A percentile compares a stretch with the other conserved stretches of the same genome.
These are phyloP conservation scores for Podila horticola DNA, from an alignment of 192 early-diverging fungal species.

Conservation along the genomic window DNA sequence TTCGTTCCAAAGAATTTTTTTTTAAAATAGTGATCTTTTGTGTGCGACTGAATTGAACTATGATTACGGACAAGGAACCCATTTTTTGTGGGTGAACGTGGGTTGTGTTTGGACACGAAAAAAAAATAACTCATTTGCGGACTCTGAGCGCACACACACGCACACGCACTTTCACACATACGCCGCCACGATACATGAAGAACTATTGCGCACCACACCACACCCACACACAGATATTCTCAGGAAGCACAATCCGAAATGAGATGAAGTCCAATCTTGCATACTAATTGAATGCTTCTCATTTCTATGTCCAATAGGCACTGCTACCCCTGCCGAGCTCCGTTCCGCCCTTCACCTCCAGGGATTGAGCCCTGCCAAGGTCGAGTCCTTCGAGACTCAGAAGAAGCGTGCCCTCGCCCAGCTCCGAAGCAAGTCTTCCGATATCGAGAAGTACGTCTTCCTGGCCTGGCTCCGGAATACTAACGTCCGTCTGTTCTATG, in stretches of 20 bases:
- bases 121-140: too few relatives aligned
- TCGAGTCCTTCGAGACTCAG: constrained; percentile 81
- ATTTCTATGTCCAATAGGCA: constrained; percentile 60
- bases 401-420: constrained; percentile 78
- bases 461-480: constrained; percentile 85
- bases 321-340: constrained; percentile 55
- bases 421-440: constrained; percentile 71
- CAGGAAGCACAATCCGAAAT: not conserved
- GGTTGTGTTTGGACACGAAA: not conserved
- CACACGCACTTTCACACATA: too few relatives aligned
- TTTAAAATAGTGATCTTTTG: constrained; percentile 21
- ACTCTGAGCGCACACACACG: too few relatives aligned
- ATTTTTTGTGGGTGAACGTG: not conserved
- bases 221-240: not conserved
- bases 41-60: constrained; percentile 4
- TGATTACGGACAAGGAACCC: not conserved
- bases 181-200: not conserved
- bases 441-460: constrained; percentile 89
- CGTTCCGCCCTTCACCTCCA: constrained; percentile 71
- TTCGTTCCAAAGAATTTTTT: not conserved
- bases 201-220: not conserved
- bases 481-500: constrained; percentile 87
- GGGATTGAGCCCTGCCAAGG: constrained; percentile 77
- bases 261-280: not conserved
- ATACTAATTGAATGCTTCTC: not conserved